A percentile compares a stretch with the other conserved stretches of the same genome.
Evolutionary conservation across 1,284 basidiomycete species (phyloP).

Genomic region (Mycosarcoma mackinlayi): DNA sequence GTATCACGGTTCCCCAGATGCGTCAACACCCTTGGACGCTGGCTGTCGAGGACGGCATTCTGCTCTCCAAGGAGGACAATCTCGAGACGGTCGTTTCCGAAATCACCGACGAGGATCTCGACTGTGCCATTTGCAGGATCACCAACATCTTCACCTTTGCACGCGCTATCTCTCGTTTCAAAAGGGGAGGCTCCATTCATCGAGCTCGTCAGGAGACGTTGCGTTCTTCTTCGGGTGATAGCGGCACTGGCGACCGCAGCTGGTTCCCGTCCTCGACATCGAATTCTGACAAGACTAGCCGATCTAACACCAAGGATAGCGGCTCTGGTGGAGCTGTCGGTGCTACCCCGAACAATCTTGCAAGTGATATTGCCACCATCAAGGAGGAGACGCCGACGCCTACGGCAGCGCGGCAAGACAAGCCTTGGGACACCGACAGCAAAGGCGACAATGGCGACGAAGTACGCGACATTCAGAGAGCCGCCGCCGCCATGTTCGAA

Average conservation of each 20-base stretch:
- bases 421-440: too few relatives aligned
- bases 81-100: slow-evolving; percentile 53
- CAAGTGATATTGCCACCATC: slow-evolving; percentile 19
- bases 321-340: not conserved
- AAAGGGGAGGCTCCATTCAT: slow-evolving; percentile 42
- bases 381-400: slow-evolving; percentile 24
- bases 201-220: slow-evolving; percentile 27
- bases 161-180: slow-evolving; percentile 65
- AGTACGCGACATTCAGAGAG: slow-evolving; percentile 12
- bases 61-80: slow-evolving; percentile 57
- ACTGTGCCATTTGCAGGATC: slow-evolving; percentile 63
- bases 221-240: slow-evolving; percentile 22
- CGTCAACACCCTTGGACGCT: slow-evolving; percentile 62
- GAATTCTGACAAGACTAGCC: slow-evolving; percentile 9
- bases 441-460: not conserved
- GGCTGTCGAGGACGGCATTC: slow-evolving; percentile 25
- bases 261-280: slow-evolving; percentile 30
- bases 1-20: slow-evolving; percentile 57
- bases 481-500: slow-evolving; percentile 31
- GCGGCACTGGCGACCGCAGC: slow-evolving; percentile 23
- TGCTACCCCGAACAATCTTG: not conserved
- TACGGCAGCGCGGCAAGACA: not conserved
- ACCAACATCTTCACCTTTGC: slow-evolving; percentile 66
- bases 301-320: slow-evolving; percentile 7
- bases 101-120: slow-evolving; percentile 66